A percentile compares a stretch with the other conserved stretches of the same genome.
These are phyloP conservation scores for Epichloe gansuensis DNA, from an alignment of 2,329 filamentous ascomycete genomes.

Conservation along the genomic window DNA sequence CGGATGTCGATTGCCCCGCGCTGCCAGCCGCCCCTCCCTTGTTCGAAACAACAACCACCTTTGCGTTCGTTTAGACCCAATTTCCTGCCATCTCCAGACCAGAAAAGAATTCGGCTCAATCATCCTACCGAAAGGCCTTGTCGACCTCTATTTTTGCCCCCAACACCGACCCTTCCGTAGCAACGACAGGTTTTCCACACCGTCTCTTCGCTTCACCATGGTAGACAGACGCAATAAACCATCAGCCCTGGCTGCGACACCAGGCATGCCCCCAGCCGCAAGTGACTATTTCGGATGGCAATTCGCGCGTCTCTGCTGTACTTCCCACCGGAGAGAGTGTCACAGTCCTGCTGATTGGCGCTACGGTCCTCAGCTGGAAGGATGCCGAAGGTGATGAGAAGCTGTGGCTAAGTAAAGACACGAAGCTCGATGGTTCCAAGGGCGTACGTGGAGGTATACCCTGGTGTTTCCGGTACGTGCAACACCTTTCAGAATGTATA, in stretches of 20 bases:
- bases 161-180: background rate
- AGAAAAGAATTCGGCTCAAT: background rate
- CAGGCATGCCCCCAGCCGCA: slow-evolving; percentile 62
- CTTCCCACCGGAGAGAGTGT: slow-evolving; percentile 81
- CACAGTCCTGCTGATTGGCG: slow-evolving; percentile 78
- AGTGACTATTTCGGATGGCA: slow-evolving; percentile 61
- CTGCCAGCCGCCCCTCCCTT: background rate
- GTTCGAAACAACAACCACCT: background rate
- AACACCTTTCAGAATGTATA: background rate
- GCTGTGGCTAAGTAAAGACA: slow-evolving; percentile 72
- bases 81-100: background rate
- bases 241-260: slow-evolving; percentile 60
- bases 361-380: slow-evolving; percentile 91
- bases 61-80: background rate
- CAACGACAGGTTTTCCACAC: background rate
- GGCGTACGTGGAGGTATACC: slow-evolving; percentile 86
- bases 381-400: slow-evolving; percentile 66
- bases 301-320: slow-evolving; percentile 61
- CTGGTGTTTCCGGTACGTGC: slow-evolving; percentile 76
- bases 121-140: background rate
- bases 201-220: slow-evolving; percentile 28
- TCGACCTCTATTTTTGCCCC: background rate
- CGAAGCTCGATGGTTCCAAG: slow-evolving; percentile 76
- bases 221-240: slow-evolving; percentile 83
- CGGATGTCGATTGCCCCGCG: background rate